These are phyloP conservation scores for Endotrypanum monterogeii DNA, from an alignment of 208 protist genomes.

Conservation along the genomic window DNA sequence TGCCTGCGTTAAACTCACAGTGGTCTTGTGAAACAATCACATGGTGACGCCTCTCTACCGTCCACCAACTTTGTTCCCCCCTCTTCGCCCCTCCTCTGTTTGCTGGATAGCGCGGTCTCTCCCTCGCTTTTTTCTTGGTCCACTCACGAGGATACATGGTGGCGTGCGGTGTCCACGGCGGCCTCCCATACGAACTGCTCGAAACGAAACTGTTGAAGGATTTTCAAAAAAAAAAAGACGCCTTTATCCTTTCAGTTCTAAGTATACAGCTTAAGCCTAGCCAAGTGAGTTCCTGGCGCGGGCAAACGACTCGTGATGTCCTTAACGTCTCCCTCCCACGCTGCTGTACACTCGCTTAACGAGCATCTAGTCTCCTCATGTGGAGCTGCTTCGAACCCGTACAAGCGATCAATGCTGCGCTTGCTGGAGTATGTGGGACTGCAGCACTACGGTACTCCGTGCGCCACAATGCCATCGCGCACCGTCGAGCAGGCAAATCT, in stretches of 20 bases:
- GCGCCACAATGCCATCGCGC: conserved; percentile 43
- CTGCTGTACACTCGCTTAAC: background rate
- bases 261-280: no score
- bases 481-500: conserved; percentile 22
- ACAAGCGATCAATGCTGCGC: conserved; percentile 65
- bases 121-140: no score
- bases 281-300: background rate
- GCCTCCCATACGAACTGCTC: no score
- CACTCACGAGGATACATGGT: background rate
- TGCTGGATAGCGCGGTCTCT: no score
- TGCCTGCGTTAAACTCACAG: background rate
- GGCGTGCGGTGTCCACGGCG: no score
- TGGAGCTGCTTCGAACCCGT: conserved; percentile 33
- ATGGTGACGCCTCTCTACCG: background rate
- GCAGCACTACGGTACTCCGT: conserved; percentile 45
- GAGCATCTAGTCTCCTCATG: conserved; percentile 26
- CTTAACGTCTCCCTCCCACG: background rate
- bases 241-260: no score
- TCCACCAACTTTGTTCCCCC: background rate
- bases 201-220: no score
- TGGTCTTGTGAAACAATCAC: background rate
- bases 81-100: background rate
- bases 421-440: conserved; percentile 61
- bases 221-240: no score
- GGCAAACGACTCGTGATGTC: background rate